Percentiles rank a stretch among this genome's conserved stretches.
phyloP scores from a whole-genome alignment of 805 yeast species.

The Zygotorulaspora chibaensis region DNA sequence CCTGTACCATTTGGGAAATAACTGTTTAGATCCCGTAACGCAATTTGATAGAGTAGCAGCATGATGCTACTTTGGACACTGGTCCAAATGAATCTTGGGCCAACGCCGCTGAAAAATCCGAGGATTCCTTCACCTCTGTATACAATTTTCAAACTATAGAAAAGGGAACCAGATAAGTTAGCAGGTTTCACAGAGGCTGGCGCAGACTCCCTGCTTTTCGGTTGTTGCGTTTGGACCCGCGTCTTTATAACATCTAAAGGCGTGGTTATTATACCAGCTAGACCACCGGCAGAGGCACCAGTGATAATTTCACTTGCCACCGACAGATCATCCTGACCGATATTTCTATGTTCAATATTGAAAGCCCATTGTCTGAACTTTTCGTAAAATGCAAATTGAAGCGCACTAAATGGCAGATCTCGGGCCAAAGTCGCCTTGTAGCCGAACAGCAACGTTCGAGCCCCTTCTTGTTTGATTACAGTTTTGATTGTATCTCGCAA shows the following conservation, averaged over 20 bases:
- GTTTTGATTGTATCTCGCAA: constrained; percentile 64
- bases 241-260: constrained; percentile 92
- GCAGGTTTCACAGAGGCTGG: constrained; percentile 20
- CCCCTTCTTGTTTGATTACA: constrained; percentile 67
- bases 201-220: constrained; percentile 4
- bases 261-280: constrained; percentile 84
- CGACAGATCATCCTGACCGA: constrained; percentile 44
- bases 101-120: constrained; percentile 90
- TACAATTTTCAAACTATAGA: constrained; percentile 50
- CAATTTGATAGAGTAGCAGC: constrained; percentile 80
- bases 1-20: constrained; percentile 4
- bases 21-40: constrained; percentile 46
- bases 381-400: constrained; percentile 95
- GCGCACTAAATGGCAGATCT: constrained; percentile 92
- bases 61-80: constrained; percentile 91
- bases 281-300: constrained; percentile 95
- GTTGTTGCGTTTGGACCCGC: constrained; percentile 83
- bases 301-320: constrained; percentile 65
- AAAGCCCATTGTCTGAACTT: constrained; percentile 63
- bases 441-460: constrained; percentile 74
- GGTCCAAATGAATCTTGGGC: constrained; percentile 96
- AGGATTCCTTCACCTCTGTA: constrained; percentile 68
- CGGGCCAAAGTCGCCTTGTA: constrained; percentile 90
- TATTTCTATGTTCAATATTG: constrained; percentile 30
- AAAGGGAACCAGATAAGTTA: constrained; percentile 40